Evolutionary conservation across 345 rosid species (phyloP).

Genomic region (Melaleuca quinquenervia): DNA sequence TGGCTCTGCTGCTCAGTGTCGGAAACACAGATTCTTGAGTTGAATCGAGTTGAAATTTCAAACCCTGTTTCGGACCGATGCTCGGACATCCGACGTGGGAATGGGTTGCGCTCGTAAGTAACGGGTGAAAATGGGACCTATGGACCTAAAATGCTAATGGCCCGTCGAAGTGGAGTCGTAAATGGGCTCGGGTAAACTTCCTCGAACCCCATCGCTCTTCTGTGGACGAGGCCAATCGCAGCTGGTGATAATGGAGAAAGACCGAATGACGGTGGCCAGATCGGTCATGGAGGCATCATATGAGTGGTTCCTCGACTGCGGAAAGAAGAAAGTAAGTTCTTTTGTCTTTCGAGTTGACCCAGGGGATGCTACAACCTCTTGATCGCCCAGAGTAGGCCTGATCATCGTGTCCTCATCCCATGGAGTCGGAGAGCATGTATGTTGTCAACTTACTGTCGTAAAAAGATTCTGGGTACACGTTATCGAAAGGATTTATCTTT

Average conservation of each 20-base stretch:
- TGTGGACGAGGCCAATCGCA: not conserved
- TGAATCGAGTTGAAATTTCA: not conserved
- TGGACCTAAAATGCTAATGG: not conserved
- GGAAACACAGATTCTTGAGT: not conserved
- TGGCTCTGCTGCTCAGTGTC: conserved; percentile 1
- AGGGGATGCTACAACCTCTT: not conserved
- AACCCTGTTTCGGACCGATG: not conserved
- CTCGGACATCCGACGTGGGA: not conserved
- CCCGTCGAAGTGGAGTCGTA: not conserved
- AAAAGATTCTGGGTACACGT: not conserved
- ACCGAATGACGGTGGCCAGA: not conserved
- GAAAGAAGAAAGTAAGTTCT: not conserved
- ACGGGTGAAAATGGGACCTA: not conserved
- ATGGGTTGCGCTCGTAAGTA: not conserved
- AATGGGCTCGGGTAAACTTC: not conserved
- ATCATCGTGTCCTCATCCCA: not conserved
- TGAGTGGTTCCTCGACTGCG: not conserved
- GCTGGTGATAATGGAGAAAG: not conserved
- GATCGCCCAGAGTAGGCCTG: not conserved
- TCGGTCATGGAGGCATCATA: not conserved
- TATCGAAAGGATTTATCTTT: not conserved
- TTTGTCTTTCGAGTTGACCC: not conserved
- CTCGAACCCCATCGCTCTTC: not conserved
- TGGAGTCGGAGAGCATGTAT: not conserved
- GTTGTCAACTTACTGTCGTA: not conserved